Evolutionary conservation across 768 basidiomycete species (phyloP).

Genomic region (Pleurotus tuber-regium): DNA sequence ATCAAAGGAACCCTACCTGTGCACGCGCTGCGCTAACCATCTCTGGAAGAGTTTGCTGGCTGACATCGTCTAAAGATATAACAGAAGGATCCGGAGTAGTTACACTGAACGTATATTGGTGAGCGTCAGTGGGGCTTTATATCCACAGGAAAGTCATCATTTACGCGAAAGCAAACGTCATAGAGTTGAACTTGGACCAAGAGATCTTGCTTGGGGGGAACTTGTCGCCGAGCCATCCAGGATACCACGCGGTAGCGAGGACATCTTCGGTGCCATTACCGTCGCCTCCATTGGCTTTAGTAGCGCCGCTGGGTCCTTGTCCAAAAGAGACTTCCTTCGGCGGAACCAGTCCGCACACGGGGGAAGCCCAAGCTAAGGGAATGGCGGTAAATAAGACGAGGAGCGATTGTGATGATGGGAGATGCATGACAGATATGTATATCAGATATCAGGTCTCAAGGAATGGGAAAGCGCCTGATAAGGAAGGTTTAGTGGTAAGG

Average conservation of each 20-base stretch:
- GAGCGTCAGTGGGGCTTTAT: no score
- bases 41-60: conserved; percentile 44
- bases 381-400: conserved; percentile 26
- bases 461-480: neutral
- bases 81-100: conserved; percentile 31
- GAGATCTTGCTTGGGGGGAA: conserved; percentile 43
- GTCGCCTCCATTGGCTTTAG: conserved; percentile 9
- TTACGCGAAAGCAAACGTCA: conserved; percentile 51
- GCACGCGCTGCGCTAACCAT: conserved; percentile 50
- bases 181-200: conserved; percentile 52
- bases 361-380: conserved; percentile 24
- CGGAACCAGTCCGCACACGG: conserved; percentile 31
- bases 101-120: no score
- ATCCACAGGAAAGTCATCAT: no score
- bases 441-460: conserved; percentile 3
- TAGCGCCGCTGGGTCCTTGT: neutral
- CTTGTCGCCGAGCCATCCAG: conserved; percentile 44
- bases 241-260: conserved; percentile 55
- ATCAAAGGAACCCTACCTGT: conserved; percentile 25
- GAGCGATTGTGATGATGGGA: conserved; percentile 10
- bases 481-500: neutral
- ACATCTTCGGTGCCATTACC: conserved; percentile 26
- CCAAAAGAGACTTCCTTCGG: conserved; percentile 16
- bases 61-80: conserved; percentile 37
- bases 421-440: conserved; percentile 4